Percentiles rank a stretch among this genome's conserved stretches.
These are phyloP conservation scores for Colletotrichum lini DNA, from an alignment of 2,329 filamentous ascomycete genomes.

Conservation along the genomic window DNA sequence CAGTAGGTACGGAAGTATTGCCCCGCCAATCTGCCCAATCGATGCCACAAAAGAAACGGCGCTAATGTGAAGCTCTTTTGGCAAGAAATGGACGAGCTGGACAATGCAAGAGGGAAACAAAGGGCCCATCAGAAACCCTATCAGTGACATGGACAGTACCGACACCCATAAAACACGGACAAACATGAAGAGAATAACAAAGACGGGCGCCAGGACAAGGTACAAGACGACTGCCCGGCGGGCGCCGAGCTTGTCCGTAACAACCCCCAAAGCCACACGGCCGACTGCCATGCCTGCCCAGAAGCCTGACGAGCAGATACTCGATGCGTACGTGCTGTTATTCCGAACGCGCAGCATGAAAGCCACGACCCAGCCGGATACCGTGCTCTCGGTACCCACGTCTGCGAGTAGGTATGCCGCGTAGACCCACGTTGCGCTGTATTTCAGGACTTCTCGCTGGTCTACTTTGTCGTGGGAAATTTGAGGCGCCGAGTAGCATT, in stretches of 20 bases:
- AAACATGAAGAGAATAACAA: slow-evolving; percentile 22
- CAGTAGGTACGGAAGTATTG: slow-evolving; percentile 59
- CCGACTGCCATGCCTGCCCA: slow-evolving; percentile 61
- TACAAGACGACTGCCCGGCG: slow-evolving; percentile 31
- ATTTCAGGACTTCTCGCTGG: slow-evolving; percentile 48
- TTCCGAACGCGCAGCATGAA: slow-evolving; percentile 60
- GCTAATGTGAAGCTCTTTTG: slow-evolving; percentile 54
- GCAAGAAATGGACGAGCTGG: slow-evolving; percentile 19
- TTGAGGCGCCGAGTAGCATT: slow-evolving; percentile 52
- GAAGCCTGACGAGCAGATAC: slow-evolving; percentile 59
- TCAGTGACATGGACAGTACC: slow-evolving; percentile 20
- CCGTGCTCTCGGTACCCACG: slow-evolving; percentile 60
- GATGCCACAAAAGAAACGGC: slow-evolving; percentile 61
- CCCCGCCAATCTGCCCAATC: slow-evolving; percentile 60
- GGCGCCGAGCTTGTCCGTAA: slow-evolving; percentile 51
- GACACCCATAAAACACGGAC: slow-evolving; percentile 28
- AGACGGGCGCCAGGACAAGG: neutral
- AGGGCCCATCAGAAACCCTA: slow-evolving; percentile 41
- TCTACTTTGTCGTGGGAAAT: slow-evolving; percentile 2
- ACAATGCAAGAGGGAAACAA: slow-evolving; percentile 40
- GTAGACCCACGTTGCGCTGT: slow-evolving; percentile 57
- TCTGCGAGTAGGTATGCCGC: slow-evolving; percentile 60
- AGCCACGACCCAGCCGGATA: slow-evolving; percentile 62
- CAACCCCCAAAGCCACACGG: slow-evolving; percentile 50
- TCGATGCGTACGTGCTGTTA: slow-evolving; percentile 53